Conservation (phyloP, 2,329 filamentous ascomycete genomes). For the Lasiodiplodia hormozganensis region DNA sequence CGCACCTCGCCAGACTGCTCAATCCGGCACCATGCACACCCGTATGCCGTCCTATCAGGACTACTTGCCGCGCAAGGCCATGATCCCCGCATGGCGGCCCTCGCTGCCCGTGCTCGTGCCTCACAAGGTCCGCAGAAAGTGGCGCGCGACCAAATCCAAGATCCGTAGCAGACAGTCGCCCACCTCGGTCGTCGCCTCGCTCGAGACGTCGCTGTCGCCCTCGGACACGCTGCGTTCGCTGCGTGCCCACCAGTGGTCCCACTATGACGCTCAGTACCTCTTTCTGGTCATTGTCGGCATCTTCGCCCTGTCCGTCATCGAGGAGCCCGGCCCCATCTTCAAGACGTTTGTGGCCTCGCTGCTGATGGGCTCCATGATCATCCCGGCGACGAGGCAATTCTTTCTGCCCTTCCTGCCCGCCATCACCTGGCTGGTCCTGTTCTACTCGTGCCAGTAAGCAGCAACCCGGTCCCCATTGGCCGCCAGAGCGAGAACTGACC, state of each 20-base stretch:
- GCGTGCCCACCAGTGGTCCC: conserved; percentile 78
- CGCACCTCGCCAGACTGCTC: conserved; percentile 2
- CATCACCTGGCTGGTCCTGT: conserved; percentile 86
- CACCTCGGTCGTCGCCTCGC: conserved; percentile 73
- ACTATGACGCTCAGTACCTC: conserved; percentile 85
- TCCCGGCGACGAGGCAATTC: conserved; percentile 89
- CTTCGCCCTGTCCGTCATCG: conserved; percentile 84
- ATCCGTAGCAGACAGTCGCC: conserved; percentile 71
- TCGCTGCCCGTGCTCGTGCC: conserved; percentile 55
- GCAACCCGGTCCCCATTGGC: conserved; percentile 16
- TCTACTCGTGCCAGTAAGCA: conserved; percentile 90
- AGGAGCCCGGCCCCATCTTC: conserved; percentile 75
- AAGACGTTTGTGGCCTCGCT: conserved; percentile 76
- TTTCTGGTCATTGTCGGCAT: conserved; percentile 74
- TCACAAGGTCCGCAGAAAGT: conserved; percentile 69
- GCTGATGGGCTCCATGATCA: conserved; percentile 72
- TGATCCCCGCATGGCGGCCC: conserved; percentile 28
- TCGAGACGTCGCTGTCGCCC: conserved; percentile 84
- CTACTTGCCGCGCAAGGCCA: conserved; percentile 28
- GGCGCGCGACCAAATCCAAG: conserved; percentile 67
- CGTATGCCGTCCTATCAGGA: conserved; percentile 29
- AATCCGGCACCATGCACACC: conserved; percentile 24
- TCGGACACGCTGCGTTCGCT: conserved; percentile 78
- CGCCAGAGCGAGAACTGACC: conserved; percentile 6
- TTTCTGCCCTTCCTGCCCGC: conserved; percentile 87